Evolutionary conservation across 2,329 filamentous ascomycete species (phyloP).

Genomic region (Emergomyces orientalis): DNA sequence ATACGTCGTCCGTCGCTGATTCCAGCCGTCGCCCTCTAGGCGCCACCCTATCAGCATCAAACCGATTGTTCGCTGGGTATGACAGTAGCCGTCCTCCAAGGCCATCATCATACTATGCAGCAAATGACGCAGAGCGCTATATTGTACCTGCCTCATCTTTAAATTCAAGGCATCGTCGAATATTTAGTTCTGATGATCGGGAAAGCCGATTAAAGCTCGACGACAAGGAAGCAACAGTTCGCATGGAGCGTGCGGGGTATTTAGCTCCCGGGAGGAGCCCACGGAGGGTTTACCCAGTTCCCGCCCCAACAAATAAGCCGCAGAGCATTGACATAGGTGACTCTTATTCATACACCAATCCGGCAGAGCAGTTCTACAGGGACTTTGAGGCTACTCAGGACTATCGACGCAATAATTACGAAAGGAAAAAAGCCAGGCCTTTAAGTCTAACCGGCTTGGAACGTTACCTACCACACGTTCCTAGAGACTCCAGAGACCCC

Average conservation of each 20-base stretch:
- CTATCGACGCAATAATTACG: slow-evolving; percentile 24
- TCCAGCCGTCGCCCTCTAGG: slow-evolving; percentile 21
- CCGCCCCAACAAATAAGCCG: slow-evolving; percentile 13
- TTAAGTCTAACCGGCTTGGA: slow-evolving; percentile 34
- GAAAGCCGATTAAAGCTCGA: slow-evolving; percentile 6
- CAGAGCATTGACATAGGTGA: slow-evolving; percentile 35
- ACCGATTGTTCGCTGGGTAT: slow-evolving; percentile 14
- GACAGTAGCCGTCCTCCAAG: slow-evolving; percentile 17
- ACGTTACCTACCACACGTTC: slow-evolving; percentile 22
- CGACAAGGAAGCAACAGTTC: slow-evolving; percentile 2
- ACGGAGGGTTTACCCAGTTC: slow-evolving; percentile 12
- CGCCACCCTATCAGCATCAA: slow-evolving; percentile 22
- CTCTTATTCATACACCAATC: slow-evolving; percentile 41
- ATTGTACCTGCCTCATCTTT: slow-evolving; percentile 24
- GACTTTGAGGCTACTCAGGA: slow-evolving; percentile 31
- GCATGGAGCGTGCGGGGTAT: slow-evolving; percentile 21
- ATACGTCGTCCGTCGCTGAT: slow-evolving; percentile 25
- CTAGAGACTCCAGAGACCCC: slow-evolving; percentile 9
- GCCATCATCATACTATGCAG: slow-evolving; percentile 16
- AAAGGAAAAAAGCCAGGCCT: slow-evolving; percentile 26
- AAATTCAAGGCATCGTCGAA: slow-evolving; percentile 25
- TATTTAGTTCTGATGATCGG: slow-evolving; percentile 19
- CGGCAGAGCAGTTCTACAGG: slow-evolving; percentile 39
- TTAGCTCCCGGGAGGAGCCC: slow-evolving; percentile 18
- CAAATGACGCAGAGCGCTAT: slow-evolving; percentile 27